Conservation (phyloP, 106 monocot species). For the Posidonia australis region DNA sequence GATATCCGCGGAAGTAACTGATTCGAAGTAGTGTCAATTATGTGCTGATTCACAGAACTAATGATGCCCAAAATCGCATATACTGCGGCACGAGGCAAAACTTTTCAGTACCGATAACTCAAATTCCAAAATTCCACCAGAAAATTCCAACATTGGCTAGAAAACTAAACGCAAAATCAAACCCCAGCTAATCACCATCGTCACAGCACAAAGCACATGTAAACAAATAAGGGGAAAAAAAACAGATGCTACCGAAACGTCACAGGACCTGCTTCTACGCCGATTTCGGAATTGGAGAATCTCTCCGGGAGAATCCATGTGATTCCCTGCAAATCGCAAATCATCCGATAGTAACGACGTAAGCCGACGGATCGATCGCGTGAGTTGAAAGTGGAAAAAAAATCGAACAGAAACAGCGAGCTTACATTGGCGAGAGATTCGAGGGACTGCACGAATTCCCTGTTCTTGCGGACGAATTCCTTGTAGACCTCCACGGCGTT, state of each 20-base stretch:
- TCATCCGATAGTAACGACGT: not conserved
- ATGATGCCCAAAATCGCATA: conserved; percentile 75
- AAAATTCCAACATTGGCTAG: too few relatives aligned
- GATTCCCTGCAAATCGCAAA: conserved; percentile 31
- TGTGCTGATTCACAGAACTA: conserved; percentile 66
- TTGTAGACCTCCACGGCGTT: conserved; percentile 70
- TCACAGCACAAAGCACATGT: not conserved
- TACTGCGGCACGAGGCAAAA: conserved; percentile 55
- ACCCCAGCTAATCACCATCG: not conserved
- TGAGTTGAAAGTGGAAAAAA: not conserved
- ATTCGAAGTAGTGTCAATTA: conserved; percentile 49
- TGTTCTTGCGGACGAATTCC: conserved; percentile 61
- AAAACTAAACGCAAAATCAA: not conserved
- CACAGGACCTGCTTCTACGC: conserved; percentile 86
- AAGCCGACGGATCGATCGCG: not conserved
- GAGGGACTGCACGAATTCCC: conserved; percentile 76
- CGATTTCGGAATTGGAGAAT: conserved; percentile 88
- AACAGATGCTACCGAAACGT: conserved; percentile 11
- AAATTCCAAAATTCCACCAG: too few relatives aligned
- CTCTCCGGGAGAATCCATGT: conserved; percentile 96
- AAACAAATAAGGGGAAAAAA: conserved; percentile 4
- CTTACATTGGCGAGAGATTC: conserved; percentile 85
- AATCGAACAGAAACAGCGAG: not conserved
- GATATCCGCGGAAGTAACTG: conserved; percentile 6
- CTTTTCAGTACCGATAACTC: too few relatives aligned